Conservation (phyloP, 768 basidiomycete genomes). For the Lepiota brunneoincarnata region DNA sequence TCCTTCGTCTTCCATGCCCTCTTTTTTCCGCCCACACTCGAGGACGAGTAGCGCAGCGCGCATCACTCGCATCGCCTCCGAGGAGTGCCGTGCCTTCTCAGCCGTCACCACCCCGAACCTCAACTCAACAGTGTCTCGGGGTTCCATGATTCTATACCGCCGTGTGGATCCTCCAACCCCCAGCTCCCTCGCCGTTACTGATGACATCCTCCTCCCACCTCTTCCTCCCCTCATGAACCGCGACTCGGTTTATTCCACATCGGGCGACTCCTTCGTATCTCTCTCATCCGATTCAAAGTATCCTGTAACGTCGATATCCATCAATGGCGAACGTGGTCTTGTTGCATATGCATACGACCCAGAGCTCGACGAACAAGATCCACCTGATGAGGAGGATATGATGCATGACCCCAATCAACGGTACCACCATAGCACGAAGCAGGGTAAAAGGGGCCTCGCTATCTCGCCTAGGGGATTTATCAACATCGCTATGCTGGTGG, state of each 20-base stretch:
- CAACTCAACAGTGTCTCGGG: slow-evolving; percentile 15
- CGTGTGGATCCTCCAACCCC: slow-evolving; percentile 19
- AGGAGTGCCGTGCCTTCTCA: slow-evolving; percentile 11
- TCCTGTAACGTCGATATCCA: slow-evolving; percentile 12
- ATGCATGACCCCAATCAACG: slow-evolving; percentile 46
- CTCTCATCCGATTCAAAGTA: slow-evolving; percentile 30
- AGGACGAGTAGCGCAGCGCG: not conserved
- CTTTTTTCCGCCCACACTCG: not conserved
- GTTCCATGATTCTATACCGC: slow-evolving; percentile 36
- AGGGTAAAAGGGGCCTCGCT: not conserved
- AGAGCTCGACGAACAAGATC: slow-evolving; percentile 29
- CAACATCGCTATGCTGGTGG: slow-evolving; percentile 63
- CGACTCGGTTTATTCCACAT: slow-evolving; percentile 22
- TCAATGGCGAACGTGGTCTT: slow-evolving; percentile 30
- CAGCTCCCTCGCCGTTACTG: not conserved
- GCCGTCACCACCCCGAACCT: slow-evolving; percentile 14
- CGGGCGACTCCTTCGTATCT: slow-evolving; percentile 26
- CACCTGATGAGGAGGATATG: slow-evolving; percentile 55
- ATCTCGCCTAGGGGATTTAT: slow-evolving; percentile 26
- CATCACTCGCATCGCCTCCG: slow-evolving; percentile 5
- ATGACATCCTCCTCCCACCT: not conserved
- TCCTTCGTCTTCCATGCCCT: not conserved
- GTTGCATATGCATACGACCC: slow-evolving; percentile 70
- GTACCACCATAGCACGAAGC: not conserved
- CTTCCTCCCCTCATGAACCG: slow-evolving; percentile 14